These are phyloP conservation scores for Termitomyces sp. DNA, from an alignment of 768 basidiomycete genomes.

Conservation along the genomic window DNA sequence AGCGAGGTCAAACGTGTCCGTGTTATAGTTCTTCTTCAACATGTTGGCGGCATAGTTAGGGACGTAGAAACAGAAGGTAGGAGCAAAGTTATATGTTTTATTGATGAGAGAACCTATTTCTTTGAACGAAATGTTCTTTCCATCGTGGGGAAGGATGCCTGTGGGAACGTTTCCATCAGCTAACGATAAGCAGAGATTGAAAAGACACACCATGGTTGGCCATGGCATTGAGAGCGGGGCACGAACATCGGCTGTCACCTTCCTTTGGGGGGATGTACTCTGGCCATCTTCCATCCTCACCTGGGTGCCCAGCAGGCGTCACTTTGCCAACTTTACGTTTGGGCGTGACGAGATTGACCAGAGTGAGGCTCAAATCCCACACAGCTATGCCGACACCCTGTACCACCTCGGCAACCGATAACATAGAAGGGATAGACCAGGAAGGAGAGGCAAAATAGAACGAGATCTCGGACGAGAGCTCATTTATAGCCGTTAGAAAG, in stretches of 20 bases:
- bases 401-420: conserved; percentile 28
- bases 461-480: no score
- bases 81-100: conserved; percentile 64
- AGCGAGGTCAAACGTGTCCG: conserved; percentile 60
- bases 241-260: conserved; percentile 69
- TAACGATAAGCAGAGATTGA: neutral
- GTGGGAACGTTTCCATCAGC: conserved; percentile 17
- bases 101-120: conserved; percentile 43
- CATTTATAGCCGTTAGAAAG: conserved; percentile 11
- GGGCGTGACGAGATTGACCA: conserved; percentile 51
- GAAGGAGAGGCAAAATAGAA: neutral
- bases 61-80: conserved; percentile 66
- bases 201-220: conserved; percentile 73
- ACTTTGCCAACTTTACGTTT: conserved; percentile 52
- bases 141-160: conserved; percentile 68
- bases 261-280: conserved; percentile 55
- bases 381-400: conserved; percentile 31
- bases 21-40: conserved; percentile 52
- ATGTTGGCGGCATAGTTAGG: conserved; percentile 57
- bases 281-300: conserved; percentile 65
- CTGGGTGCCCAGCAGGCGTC: conserved; percentile 51
- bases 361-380: conserved; percentile 52
- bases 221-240: conserved; percentile 64
- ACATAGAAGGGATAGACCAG: conserved; percentile 16
- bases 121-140: conserved; percentile 64